Conservation (phyloP, 2,329 filamentous ascomycete species). For the Aspergillus pseudoglaucus region DNA sequence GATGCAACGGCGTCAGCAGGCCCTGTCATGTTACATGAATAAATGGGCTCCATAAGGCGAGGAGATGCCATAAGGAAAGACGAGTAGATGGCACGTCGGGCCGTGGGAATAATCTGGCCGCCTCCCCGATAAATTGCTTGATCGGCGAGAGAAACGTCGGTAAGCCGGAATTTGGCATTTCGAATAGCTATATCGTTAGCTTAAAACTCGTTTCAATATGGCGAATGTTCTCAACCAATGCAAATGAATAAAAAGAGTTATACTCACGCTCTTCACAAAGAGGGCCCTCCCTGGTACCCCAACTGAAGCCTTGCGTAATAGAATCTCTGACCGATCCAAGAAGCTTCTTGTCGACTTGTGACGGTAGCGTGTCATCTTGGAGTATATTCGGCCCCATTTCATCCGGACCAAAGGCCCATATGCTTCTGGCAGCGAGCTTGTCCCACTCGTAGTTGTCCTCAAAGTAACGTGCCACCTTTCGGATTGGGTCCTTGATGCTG, state of each 20-base stretch:
- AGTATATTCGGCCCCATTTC: conserved; percentile 92
- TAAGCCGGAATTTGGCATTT: conserved; percentile 96
- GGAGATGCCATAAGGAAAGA: conserved; percentile 97
- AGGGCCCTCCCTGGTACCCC: conserved; percentile 91
- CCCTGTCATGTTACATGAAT: conserved; percentile 86
- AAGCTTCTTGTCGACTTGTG: conserved; percentile 88
- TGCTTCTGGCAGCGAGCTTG: conserved; percentile 83
- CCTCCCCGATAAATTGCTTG: conserved; percentile 94
- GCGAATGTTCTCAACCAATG: conserved; percentile 5
- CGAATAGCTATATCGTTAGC: conserved; percentile 63
- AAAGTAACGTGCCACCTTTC: conserved; percentile 93
- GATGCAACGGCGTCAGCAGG: conserved; percentile 82
- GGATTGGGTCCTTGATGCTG: conserved; percentile 84
- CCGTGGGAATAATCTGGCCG: conserved; percentile 94
- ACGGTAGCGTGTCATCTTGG: conserved; percentile 91
- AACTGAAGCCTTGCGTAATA: conserved; percentile 92
- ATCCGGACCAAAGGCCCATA: conserved; percentile 97
- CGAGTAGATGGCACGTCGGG: conserved; percentile 85
- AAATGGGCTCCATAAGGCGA: conserved; percentile 93
- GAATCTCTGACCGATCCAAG: conserved; percentile 83
- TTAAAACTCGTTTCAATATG: conserved; percentile 1
- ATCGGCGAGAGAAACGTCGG: conserved; percentile 75
- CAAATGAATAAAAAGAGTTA: conserved; percentile 12
- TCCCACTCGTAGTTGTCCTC: conserved; percentile 98
- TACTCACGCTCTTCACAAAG: conserved; percentile 92